phyloP scores from a whole-genome alignment of 2,329 filamentous ascomycete species.

The Eutypa lata region DNA sequence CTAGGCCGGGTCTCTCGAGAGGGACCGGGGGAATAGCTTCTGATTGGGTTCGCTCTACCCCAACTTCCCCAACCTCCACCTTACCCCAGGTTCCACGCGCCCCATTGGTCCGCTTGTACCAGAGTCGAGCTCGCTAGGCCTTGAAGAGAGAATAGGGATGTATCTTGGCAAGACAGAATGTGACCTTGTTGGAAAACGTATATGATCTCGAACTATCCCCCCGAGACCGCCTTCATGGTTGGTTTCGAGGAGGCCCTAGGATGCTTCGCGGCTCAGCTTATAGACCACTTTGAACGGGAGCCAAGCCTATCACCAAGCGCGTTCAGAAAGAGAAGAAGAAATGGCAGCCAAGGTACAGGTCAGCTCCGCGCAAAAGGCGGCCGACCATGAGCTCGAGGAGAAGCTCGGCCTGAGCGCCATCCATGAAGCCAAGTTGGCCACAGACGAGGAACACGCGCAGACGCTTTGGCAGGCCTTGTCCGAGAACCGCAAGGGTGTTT shows the following conservation, averaged over 20 bases:
- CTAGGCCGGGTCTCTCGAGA: neutral
- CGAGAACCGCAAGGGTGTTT: constrained; percentile 25
- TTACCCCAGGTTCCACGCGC: neutral
- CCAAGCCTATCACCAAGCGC: neutral
- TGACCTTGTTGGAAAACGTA: neutral
- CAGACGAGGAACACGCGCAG: constrained; percentile 29
- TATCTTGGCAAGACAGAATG: neutral
- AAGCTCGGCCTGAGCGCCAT: constrained; percentile 25
- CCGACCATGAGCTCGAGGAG: constrained; percentile 26
- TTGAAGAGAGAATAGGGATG: neutral
- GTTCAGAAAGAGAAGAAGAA: neutral
- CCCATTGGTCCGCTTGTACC: constrained; percentile 1
- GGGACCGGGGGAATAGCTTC: neutral
- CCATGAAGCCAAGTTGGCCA: constrained; percentile 26
- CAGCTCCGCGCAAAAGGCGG: constrained; percentile 24
- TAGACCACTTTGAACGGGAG: neutral
- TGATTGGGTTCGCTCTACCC: neutral
- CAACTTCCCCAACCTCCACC: constrained; percentile 3
- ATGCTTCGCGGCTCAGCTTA: neutral
- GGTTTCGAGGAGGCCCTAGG: neutral
- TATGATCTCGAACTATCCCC: neutral
- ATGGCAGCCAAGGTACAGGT: constrained; percentile 18
- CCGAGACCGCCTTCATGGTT: neutral
- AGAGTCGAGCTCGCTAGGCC: neutral
- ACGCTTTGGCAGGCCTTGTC: constrained; percentile 23